These are phyloP conservation scores for Alternaria angustiovoidea DNA, from an alignment of 2,329 filamentous ascomycete species.

Conservation along the genomic window DNA sequence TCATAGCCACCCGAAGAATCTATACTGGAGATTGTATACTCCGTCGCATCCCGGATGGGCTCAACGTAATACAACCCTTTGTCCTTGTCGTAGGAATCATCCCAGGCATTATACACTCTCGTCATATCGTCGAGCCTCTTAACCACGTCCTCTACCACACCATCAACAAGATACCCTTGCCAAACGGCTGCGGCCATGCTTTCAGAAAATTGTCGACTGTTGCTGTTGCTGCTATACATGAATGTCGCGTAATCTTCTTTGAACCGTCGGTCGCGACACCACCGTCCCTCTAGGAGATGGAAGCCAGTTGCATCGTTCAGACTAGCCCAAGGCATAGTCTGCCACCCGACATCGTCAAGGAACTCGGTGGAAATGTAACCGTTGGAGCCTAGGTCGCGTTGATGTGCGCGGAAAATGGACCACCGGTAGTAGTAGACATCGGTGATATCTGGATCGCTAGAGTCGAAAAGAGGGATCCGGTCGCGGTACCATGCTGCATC, in stretches of 20 bases:
- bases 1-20: constrained; percentile 53
- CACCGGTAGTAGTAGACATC: constrained; percentile 59
- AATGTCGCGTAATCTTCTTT: constrained; percentile 56
- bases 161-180: constrained; percentile 54
- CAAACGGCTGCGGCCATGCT: constrained; percentile 54
- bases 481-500: constrained; percentile 53
- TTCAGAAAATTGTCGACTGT: constrained; percentile 56
- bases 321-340: constrained; percentile 53
- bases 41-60: constrained; percentile 55
- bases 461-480: constrained; percentile 53
- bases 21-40: constrained; percentile 57
- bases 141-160: constrained; percentile 44
- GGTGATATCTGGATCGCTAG: constrained; percentile 48
- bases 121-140: constrained; percentile 49
- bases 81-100: constrained; percentile 50
- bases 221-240: constrained; percentile 51
- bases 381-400: constrained; percentile 53
- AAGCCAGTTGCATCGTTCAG: constrained; percentile 57
- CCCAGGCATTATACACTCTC: constrained; percentile 49
- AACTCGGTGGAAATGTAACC: constrained; percentile 59
- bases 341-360: constrained; percentile 55
- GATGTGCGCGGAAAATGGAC: constrained; percentile 56
- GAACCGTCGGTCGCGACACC: constrained; percentile 55
- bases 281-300: constrained; percentile 56
- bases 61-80: constrained; percentile 56